phyloP scores from a whole-genome alignment of 768 basidiomycete genomes.

The Collybia nuda region DNA sequence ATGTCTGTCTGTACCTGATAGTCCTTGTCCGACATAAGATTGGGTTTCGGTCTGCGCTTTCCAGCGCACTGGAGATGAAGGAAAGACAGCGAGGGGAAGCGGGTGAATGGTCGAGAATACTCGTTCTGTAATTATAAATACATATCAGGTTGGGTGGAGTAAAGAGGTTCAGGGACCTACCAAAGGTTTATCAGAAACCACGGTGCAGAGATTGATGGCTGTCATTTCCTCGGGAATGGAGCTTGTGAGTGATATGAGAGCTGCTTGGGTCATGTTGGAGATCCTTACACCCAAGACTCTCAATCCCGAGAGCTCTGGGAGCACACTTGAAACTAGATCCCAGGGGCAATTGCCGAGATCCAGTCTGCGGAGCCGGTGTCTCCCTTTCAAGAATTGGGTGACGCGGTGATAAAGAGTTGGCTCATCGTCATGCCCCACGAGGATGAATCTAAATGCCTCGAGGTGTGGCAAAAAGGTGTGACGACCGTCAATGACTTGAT shows the following conservation, averaged over 20 bases:
- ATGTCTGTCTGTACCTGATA: constrained; percentile 54
- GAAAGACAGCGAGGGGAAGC: constrained; percentile 54
- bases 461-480: constrained; percentile 66
- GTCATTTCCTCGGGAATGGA: constrained; percentile 46
- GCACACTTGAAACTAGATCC: constrained; percentile 52
- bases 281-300: constrained; percentile 61
- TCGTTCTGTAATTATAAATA: constrained; percentile 38
- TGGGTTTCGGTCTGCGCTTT: constrained; percentile 52
- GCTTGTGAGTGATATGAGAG: constrained; percentile 36
- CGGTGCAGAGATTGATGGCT: constrained; percentile 53
- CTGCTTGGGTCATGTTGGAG: constrained; percentile 40
- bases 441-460: constrained; percentile 60
- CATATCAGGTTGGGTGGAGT: neutral
- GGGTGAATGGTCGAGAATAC: constrained; percentile 46
- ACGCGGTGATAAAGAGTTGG: constrained; percentile 50
- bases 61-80: constrained; percentile 54
- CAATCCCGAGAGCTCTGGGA: constrained; percentile 51
- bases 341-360: constrained; percentile 69
- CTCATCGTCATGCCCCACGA: constrained; percentile 65
- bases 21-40: constrained; percentile 58
- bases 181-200: constrained; percentile 48
- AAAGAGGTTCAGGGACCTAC: constrained; percentile 28
- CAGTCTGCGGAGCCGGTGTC: constrained; percentile 49
- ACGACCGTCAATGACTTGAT: constrained; percentile 55
- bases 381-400: constrained; percentile 48